Percentiles rank a stretch among this genome's conserved stretches.
Evolutionary conservation across 2,329 filamentous ascomycete species (phyloP).

Genomic region (Botryotinia convoluta): DNA sequence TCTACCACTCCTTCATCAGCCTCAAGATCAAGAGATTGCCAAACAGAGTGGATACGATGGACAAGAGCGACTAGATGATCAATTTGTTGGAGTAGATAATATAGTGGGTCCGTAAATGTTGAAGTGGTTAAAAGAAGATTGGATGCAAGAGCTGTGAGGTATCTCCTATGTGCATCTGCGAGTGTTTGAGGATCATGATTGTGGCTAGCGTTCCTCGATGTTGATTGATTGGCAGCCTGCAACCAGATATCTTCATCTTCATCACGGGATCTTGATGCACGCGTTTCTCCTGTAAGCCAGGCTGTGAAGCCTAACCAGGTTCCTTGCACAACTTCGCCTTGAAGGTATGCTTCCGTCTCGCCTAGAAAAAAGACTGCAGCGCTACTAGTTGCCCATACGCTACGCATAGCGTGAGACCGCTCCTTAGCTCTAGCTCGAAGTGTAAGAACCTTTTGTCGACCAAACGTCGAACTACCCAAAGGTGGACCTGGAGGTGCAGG

Average conservation of each 20-base stretch:
- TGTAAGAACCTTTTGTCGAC: constrained; percentile 57
- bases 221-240: constrained; percentile 30
- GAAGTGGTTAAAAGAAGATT: constrained; percentile 64
- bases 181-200: constrained; percentile 81
- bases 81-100: constrained; percentile 67
- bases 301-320: constrained; percentile 76
- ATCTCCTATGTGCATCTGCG: constrained; percentile 73
- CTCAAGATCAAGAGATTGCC: constrained; percentile 76
- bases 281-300: constrained; percentile 58
- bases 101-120: constrained; percentile 62
- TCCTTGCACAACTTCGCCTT: constrained; percentile 80
- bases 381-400: constrained; percentile 85
- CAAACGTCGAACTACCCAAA: constrained; percentile 58
- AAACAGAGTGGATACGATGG: constrained; percentile 71
- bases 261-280: constrained; percentile 19
- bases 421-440: constrained; percentile 62
- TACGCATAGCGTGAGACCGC: constrained; percentile 68
- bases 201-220: constrained; percentile 27
- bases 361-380: constrained; percentile 86
- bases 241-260: constrained; percentile 47
- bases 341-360: constrained; percentile 83
- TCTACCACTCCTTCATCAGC: constrained; percentile 79
- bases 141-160: constrained; percentile 66
- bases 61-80: constrained; percentile 79
- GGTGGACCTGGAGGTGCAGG: constrained; percentile 67